A percentile compares a stretch with the other conserved stretches of the same genome.
These are phyloP conservation scores for Ananas comosus DNA, from an alignment of 176 grass and related monocot species.

Conservation along the genomic window DNA sequence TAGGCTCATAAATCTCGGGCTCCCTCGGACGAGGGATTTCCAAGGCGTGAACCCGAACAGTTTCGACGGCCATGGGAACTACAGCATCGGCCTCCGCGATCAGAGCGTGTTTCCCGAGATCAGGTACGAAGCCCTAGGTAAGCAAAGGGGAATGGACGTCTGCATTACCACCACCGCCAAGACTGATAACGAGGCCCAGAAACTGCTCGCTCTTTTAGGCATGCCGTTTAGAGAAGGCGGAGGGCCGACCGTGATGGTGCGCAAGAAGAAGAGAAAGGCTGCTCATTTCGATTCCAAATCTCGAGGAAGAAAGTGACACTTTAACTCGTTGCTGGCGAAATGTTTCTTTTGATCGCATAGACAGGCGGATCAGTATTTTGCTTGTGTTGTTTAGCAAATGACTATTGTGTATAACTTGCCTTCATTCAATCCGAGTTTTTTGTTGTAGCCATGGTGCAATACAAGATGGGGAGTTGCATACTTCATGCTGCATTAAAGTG, in stretches of 20 bases:
- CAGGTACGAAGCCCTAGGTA: conserved; percentile 65
- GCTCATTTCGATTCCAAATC: neutral
- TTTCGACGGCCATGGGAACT: conserved; percentile 76
- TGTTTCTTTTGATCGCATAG: neutral
- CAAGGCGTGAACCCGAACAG: conserved; percentile 79
- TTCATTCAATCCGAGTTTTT: neutral
- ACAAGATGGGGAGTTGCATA: neutral
- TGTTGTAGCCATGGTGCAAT: neutral
- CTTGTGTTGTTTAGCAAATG: neutral
- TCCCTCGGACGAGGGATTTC: conserved; percentile 84
- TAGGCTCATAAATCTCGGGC: conserved; percentile 83
- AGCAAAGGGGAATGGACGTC: conserved; percentile 89
- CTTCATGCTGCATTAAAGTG: neutral
- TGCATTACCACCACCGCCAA: conserved; percentile 61
- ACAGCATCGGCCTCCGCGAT: conserved; percentile 52
- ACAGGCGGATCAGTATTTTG: neutral
- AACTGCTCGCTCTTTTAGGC: conserved; percentile 60
- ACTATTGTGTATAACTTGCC: neutral
- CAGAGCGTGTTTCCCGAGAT: conserved; percentile 89
- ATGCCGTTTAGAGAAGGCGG: conserved; percentile 73
- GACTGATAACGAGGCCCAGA: conserved; percentile 50
- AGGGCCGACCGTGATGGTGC: conserved; percentile 18
- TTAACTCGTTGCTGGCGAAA: neutral
- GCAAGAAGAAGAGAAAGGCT: conserved; percentile 47
- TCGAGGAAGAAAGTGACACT: neutral